Base-by-base conservation (phyloP, 179 eudicot genomes). In the Nepenthes alata region DNA sequence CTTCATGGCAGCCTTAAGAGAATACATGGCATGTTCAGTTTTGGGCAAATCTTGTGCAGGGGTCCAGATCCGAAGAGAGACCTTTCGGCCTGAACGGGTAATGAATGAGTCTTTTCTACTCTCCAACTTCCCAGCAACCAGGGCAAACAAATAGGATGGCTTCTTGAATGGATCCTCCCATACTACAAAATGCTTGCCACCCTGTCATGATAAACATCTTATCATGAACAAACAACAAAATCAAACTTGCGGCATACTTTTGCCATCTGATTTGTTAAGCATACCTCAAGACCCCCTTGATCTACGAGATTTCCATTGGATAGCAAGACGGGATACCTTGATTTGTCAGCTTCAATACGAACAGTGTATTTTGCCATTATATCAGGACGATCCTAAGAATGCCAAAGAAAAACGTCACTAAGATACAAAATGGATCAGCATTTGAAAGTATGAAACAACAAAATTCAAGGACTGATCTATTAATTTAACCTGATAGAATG, bases 111-210 rank as follows among this genome's bases (percentile, higher is more conserved):
- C 96, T 56, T 94, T 95, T 75, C 99, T 85, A 78, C 99, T 90
- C 81, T 79, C 83, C 73, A 94, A 75, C 59, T 74, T 84, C 35
- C 99, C 99, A 65, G 97, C 99, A 70, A 94, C 99, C 67, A 94
- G 69, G 12, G 99, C 99, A 79, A 94, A 90, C 60, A 94, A 78
- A 78, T 94, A 94, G 67, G 85, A 87, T 50, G 99, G 99, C 74
- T 94, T 94, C 82, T 90, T 88, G 81, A 82, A 85, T 35, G 99
- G 99, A 73, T 90, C 99, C 79, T 93, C 95, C 98, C 98, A 93
- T 52, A 89, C 63, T 48, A 86, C 83, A 75, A 78, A 93, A 75
- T 93, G 98, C 65, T 55, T 89, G 55, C 87, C 90, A 60, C 79
- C 98, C 98, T 93, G 81, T 64, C 68, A 60, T 3, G 15, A 35